Evolutionary conservation across 179 eudicot species (phyloP).

Genomic region (Monotropa hypopitys): DNA sequence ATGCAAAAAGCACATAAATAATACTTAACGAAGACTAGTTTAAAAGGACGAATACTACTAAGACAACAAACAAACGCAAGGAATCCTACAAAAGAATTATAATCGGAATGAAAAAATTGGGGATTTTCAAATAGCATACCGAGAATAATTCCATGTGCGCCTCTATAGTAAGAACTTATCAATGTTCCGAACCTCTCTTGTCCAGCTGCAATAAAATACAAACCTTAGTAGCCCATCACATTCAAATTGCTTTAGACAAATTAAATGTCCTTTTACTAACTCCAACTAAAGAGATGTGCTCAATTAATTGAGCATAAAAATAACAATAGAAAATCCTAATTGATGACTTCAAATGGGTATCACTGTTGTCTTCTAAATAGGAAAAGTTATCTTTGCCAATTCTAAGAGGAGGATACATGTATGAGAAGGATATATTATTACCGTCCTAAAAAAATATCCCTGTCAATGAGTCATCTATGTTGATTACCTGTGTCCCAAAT

Average conservation of each 20-base stretch:
- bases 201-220: constrained; percentile 37
- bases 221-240: neutral
- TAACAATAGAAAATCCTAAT: neutral
- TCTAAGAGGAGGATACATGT: neutral
- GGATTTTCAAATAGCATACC: constrained; percentile 21
- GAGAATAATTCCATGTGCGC: constrained; percentile 57
- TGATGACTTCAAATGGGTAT: neutral
- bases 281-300: neutral
- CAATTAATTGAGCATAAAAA: neutral
- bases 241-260: neutral
- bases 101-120: neutral
- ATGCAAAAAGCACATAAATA: neutral
- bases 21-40: neutral
- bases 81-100: neutral
- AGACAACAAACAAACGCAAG: neutral
- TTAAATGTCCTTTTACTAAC: neutral
- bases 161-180: constrained; percentile 51
- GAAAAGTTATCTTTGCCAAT: neutral
- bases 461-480: neutral
- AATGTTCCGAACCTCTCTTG: constrained; percentile 62
- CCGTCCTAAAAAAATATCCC: neutral
- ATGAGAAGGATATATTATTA: neutral
- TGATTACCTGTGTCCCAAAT: constrained; percentile 55
- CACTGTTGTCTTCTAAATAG: neutral
- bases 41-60: neutral